Evolutionary conservation across 192 early-diverging fungal genomes (phyloP).

Genomic region (Allomyces macrogynus): DNA sequence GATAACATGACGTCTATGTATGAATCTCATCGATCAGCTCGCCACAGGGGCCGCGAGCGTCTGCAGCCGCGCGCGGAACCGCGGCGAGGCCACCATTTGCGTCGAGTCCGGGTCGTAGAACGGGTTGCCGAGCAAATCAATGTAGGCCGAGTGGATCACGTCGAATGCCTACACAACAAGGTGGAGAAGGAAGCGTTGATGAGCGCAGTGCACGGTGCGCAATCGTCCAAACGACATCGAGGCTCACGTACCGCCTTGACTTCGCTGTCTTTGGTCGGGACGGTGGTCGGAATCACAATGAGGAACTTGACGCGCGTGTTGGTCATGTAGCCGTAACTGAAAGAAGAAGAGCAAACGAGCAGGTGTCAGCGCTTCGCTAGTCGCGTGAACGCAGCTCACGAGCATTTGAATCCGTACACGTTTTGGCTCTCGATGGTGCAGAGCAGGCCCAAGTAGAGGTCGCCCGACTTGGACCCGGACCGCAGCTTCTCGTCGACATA

Average conservation of each 20-base stretch:
- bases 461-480: constrained; percentile 36
- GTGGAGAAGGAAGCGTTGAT: not conserved
- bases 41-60: not conserved
- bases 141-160: not conserved
- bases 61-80: not conserved
- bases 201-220: too few species aligned
- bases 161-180: not conserved
- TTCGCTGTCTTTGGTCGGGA: constrained; percentile 17
- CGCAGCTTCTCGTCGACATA: constrained; percentile 56
- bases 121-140: not conserved
- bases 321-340: constrained; percentile 65
- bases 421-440: constrained; percentile 76
- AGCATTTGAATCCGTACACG: constrained; percentile 24
- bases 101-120: not conserved
- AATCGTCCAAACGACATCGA: not conserved
- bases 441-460: constrained; percentile 71
- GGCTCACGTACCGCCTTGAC: not conserved
- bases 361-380: too few species aligned
- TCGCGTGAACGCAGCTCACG: too few species aligned
- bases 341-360: constrained; percentile 3
- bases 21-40: too few species aligned
- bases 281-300: constrained; percentile 28
- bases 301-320: constrained; percentile 68
- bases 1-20: too few species aligned
- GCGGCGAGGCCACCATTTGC: not conserved